phyloP scores from a whole-genome alignment of 1,284 basidiomycete genomes.

The Vanrija humicola region DNA sequence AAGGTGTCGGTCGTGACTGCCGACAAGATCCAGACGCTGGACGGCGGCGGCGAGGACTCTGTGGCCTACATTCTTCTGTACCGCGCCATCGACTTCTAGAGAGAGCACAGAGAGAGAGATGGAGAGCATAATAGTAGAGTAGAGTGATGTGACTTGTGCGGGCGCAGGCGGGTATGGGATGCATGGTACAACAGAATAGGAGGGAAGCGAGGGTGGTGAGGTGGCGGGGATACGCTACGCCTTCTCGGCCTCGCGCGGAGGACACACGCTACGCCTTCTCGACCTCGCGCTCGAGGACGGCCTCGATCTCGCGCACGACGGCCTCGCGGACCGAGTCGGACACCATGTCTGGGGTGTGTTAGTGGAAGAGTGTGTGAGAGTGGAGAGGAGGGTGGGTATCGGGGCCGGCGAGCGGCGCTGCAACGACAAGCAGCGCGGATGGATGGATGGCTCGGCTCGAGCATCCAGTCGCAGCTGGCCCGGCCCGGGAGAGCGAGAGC shows the following conservation, averaged over 20 bases:
- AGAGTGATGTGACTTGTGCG: too few relatives aligned
- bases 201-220: neutral
- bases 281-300: conserved; percentile 38
- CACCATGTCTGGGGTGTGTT: conserved; percentile 8
- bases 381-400: too few relatives aligned
- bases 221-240: conserved; percentile 11
- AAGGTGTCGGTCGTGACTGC: conserved; percentile 59
- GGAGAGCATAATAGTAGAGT: too few relatives aligned
- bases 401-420: too few relatives aligned
- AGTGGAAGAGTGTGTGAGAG: too few relatives aligned
- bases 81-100: conserved; percentile 35
- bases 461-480: too few relatives aligned
- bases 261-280: conserved; percentile 28
- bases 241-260: conserved; percentile 33
- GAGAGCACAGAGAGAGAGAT: too few relatives aligned
- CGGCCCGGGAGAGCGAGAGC: too few relatives aligned
- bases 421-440: too few relatives aligned
- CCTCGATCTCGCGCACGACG: conserved; percentile 40
- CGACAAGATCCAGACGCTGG: conserved; percentile 75
- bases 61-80: conserved; percentile 84
- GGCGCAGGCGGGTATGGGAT: too few relatives aligned
- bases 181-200: neutral
- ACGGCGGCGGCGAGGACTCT: conserved; percentile 78
- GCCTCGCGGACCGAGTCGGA: conserved; percentile 20
- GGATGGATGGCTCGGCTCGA: too few relatives aligned